phyloP scores from a whole-genome alignment of 495 filamentous ascomycete genomes.

The Pyrenula massariospora region DNA sequence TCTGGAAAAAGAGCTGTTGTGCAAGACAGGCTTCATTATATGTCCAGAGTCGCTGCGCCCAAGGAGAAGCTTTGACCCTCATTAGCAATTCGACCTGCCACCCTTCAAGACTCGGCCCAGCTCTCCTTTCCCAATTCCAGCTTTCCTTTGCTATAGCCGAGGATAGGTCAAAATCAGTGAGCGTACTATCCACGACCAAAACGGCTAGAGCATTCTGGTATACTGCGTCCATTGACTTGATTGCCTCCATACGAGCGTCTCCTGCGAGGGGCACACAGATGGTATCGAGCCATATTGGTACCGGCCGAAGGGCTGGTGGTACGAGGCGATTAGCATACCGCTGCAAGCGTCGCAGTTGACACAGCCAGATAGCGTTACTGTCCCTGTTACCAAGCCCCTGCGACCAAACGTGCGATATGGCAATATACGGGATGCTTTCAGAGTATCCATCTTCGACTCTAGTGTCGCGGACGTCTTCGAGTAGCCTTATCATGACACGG shows the following conservation, averaged over 20 bases:
- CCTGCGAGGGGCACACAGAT: neutral
- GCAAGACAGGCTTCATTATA: constrained; percentile 4
- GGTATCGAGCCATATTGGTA: neutral
- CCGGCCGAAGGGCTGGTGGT: neutral
- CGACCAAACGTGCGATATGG: constrained; percentile 21
- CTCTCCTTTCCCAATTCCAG: too few relatives aligned
- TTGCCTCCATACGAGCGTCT: neutral
- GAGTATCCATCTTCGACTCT: too few relatives aligned
- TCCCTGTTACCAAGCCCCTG: neutral
- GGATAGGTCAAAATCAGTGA: too few relatives aligned
- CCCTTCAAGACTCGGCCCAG: neutral
- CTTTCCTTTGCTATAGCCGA: too few relatives aligned
- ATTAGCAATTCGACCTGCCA: too few relatives aligned
- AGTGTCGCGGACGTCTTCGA: too few relatives aligned
- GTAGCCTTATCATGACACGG: too few relatives aligned
- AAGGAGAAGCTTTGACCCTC: neutral
- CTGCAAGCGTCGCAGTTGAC: neutral
- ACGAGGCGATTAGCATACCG: neutral
- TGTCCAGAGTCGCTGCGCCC: constrained; percentile 7
- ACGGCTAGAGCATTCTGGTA: neutral
- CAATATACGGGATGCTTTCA: constrained; percentile 19
- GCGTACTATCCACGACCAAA: neutral
- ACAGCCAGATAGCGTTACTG: neutral
- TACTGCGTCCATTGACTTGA: neutral
- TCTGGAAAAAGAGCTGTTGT: constrained; percentile 2